Evolutionary conservation across 1,284 basidiomycete genomes (phyloP).

Genomic region (Abortiporus biennis): DNA sequence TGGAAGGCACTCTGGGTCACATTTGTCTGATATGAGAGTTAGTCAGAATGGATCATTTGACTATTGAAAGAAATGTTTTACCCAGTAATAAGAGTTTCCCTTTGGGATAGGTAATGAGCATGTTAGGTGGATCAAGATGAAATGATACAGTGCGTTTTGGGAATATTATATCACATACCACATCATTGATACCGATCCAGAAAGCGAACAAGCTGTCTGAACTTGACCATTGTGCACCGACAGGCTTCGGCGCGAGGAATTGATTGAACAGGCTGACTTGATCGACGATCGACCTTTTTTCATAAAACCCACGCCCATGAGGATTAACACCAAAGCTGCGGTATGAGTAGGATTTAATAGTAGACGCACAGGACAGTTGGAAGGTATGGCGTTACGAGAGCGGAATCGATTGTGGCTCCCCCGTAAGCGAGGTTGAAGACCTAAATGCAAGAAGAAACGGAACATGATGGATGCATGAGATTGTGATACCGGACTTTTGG

Average conservation of each 20-base stretch:
- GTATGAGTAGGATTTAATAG: background rate
- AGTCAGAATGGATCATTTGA: background rate
- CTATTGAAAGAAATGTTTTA: conserved; percentile 19
- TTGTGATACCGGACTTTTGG: too few relatives aligned
- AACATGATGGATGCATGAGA: conserved; percentile 1
- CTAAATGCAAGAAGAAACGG: conserved; percentile 22
- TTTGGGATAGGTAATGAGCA: too few relatives aligned
- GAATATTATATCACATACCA: conserved; percentile 31
- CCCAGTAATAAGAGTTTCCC: conserved; percentile 51
- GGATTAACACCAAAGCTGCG: background rate
- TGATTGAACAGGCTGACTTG: conserved; percentile 54
- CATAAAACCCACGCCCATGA: background rate
- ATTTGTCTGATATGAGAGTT: conserved; percentile 39
- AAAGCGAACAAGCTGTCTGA: conserved; percentile 52
- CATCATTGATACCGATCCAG: conserved; percentile 66
- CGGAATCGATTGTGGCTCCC: conserved; percentile 58
- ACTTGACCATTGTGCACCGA: conserved; percentile 46
- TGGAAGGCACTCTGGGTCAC: conserved; percentile 48
- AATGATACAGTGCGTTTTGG: conserved; percentile 1
- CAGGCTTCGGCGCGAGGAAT: conserved; percentile 44
- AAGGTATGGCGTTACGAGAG: conserved; percentile 47
- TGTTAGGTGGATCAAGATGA: conserved; percentile 2
- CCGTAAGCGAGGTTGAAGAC: conserved; percentile 55
- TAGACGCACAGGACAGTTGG: conserved; percentile 48
- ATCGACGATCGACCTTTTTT: conserved; percentile 49